Conservation (phyloP, 495 filamentous ascomycete genomes). For the Aspergillus baeticus region DNA sequence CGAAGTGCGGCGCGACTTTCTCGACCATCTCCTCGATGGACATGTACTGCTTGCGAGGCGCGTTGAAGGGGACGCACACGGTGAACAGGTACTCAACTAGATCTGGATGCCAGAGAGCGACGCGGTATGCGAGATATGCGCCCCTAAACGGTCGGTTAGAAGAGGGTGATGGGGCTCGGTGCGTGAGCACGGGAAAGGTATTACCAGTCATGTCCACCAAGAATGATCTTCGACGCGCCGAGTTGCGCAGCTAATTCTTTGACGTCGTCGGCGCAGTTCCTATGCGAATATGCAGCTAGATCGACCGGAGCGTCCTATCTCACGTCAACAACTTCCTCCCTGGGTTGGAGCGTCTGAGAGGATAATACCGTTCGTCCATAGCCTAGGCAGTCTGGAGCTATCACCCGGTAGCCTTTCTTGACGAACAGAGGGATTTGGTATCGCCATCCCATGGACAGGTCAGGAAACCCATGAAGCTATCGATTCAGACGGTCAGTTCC, state of each 20-base stretch:
- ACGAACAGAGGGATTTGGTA: conserved; percentile 79
- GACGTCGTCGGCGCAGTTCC: conserved; percentile 69
- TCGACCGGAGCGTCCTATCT: conserved; percentile 58
- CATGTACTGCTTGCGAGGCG: conserved; percentile 48
- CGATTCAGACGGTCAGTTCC: neutral
- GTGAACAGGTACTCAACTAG: conserved; percentile 71
- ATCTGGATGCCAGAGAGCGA: conserved; percentile 69
- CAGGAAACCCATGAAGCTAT: conserved; percentile 66
- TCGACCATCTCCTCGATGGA: conserved; percentile 55
- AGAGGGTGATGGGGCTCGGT: neutral
- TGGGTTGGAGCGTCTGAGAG: neutral
- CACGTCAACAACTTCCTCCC: neutral
- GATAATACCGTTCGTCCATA: conserved; percentile 68
- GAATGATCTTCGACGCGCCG: conserved; percentile 57
- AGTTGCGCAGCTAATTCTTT: conserved; percentile 60
- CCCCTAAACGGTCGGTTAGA: conserved; percentile 36
- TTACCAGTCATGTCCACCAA: conserved; percentile 92
- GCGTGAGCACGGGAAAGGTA: no score
- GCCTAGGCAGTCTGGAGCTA: conserved; percentile 78
- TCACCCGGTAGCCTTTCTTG: conserved; percentile 64
- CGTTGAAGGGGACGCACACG: conserved; percentile 71
- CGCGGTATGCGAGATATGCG: conserved; percentile 57
- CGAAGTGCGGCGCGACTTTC: conserved; percentile 65
- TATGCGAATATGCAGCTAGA: conserved; percentile 62
- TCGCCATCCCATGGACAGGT: conserved; percentile 73